phyloP scores from a whole-genome alignment of 352 stramenopile genomes.

The Bremia lactucae region DNA sequence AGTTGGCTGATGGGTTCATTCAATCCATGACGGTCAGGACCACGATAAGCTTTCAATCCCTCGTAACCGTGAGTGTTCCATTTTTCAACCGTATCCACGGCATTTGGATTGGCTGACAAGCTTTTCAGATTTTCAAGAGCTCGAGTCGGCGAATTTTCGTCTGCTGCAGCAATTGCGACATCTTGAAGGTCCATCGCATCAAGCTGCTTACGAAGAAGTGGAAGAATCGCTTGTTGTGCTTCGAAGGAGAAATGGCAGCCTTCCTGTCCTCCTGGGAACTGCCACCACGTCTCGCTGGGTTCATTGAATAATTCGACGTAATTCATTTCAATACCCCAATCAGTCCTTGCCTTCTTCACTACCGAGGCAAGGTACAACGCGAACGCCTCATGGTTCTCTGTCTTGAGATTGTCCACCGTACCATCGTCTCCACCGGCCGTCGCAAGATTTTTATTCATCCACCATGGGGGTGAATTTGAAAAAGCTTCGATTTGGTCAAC shows the following conservation, averaged over 20 bases:
- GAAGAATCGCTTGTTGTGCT: conserved; percentile 27
- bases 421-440: conserved; percentile 28
- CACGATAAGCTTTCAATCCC: conserved; percentile 34
- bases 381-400: conserved; percentile 38
- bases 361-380: conserved; percentile 34
- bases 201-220: conserved; percentile 29
- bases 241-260: conserved; percentile 37
- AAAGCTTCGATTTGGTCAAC: conserved; percentile 39
- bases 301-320: conserved; percentile 56
- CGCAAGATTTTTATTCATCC: conserved; percentile 46
- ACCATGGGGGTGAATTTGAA: conserved; percentile 50
- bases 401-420: conserved; percentile 35
- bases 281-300: conserved; percentile 38
- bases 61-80: conserved; percentile 51
- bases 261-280: conserved; percentile 38
- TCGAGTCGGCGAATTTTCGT: conserved; percentile 40
- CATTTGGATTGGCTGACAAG: conserved; percentile 13
- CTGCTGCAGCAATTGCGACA: conserved; percentile 30
- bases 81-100: conserved; percentile 26
- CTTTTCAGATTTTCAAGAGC: conserved; percentile 21
- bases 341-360: conserved; percentile 26
- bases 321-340: conserved; percentile 36
- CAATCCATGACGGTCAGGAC: conserved; percentile 22
- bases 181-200: conserved; percentile 21
- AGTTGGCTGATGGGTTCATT: conserved; percentile 23